Conservation (phyloP, 169 alveolate species). For the Eimeria mitis region DNA sequence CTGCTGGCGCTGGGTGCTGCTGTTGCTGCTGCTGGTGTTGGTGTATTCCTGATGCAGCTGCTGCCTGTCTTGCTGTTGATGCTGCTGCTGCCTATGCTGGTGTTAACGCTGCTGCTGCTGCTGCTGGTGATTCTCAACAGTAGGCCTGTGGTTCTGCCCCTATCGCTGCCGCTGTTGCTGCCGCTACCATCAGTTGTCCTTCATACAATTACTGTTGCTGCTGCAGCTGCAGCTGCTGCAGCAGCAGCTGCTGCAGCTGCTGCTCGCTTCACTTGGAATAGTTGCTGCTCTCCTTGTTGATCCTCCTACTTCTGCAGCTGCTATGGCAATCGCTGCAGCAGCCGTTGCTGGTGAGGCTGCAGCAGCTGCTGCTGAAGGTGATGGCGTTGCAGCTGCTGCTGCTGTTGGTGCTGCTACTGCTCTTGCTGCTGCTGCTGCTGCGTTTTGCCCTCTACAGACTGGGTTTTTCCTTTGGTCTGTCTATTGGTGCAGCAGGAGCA, state of each 20-base stretch:
- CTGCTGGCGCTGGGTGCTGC: too few species aligned
- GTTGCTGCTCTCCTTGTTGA: neutral
- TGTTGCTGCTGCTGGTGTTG: too few species aligned
- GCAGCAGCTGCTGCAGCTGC: too few species aligned
- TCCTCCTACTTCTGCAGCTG: neutral
- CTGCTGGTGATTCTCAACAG: neutral
- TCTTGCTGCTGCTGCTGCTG: neutral
- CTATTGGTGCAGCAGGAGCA: neutral
- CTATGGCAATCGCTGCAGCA: neutral
- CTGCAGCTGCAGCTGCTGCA: neutral
- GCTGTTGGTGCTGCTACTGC: neutral
- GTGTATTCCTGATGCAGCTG: conserved; percentile 4
- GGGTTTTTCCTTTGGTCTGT: neutral
- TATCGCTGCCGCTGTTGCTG: neutral
- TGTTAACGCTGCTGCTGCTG: neutral
- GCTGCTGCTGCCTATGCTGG: neutral
- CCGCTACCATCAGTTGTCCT: neutral
- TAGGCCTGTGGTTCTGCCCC: neutral
- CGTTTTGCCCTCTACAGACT: neutral
- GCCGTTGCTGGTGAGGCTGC: neutral
- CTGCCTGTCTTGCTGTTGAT: neutral
- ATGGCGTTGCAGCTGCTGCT: too few species aligned
- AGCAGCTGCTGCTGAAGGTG: neutral
- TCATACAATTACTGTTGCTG: neutral
- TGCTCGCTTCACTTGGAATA: neutral